These are phyloP conservation scores for Talaromyces islandicus DNA, from an alignment of 2,329 filamentous ascomycete genomes.

Conservation along the genomic window DNA sequence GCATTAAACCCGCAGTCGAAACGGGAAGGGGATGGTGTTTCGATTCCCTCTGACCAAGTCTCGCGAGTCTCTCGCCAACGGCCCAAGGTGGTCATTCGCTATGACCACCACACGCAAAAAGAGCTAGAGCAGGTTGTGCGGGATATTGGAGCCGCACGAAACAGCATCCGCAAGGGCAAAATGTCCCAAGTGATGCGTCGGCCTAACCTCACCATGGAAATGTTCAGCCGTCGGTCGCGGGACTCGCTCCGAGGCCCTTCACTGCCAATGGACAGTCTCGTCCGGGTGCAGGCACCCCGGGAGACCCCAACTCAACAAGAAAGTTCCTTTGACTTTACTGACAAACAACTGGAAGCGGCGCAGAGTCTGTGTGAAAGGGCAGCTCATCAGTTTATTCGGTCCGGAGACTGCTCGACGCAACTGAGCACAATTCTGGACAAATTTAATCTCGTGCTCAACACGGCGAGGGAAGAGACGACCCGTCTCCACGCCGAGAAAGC, in stretches of 20 bases:
- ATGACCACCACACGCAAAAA: conserved; percentile 79
- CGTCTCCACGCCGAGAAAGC: conserved; percentile 49
- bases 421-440: conserved; percentile 63
- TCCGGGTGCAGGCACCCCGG: neutral
- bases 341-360: conserved; percentile 71
- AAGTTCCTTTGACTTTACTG: conserved; percentile 64
- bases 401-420: conserved; percentile 76
- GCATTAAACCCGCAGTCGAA: conserved; percentile 3
- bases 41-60: conserved; percentile 25
- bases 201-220: conserved; percentile 12
- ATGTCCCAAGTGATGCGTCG: conserved; percentile 40
- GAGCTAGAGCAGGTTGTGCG: conserved; percentile 78
- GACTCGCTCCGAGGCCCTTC: conserved; percentile 1
- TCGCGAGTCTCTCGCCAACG: conserved; percentile 59
- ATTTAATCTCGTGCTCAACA: conserved; percentile 57
- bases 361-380: conserved; percentile 79
- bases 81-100: conserved; percentile 81
- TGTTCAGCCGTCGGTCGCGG: conserved; percentile 9
- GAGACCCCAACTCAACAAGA: conserved; percentile 51
- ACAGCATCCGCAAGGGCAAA: conserved; percentile 80
- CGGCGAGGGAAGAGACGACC: conserved; percentile 56
- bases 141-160: conserved; percentile 71
- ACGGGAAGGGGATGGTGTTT: conserved; percentile 23
- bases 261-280: conserved; percentile 1
- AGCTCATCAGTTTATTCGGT: conserved; percentile 82